Base-by-base conservation (phyloP, 768 basidiomycete species). In the Trametes gibbosa region DNA sequence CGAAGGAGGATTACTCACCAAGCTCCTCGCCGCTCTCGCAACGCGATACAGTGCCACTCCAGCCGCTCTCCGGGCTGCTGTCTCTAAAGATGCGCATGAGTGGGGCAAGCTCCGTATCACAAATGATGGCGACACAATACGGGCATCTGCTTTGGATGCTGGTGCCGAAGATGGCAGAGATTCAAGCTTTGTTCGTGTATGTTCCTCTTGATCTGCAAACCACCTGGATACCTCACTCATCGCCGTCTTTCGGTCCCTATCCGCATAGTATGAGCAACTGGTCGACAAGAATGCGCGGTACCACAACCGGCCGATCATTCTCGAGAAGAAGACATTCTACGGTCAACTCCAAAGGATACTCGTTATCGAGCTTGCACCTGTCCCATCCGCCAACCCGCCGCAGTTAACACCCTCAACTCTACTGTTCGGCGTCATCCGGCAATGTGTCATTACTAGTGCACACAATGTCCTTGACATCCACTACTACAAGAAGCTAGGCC, bases 321-420 rank as follows among this genome's bases (percentile, higher is more conserved):
- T 74, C 63, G 48, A 75, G 45, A 25, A 46, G 45, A 25, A 46
- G 45, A 46, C 45, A 10, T 46, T 46, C 45, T 46, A 72, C 0
- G 77, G 78, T 0, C 78, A 81, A 45, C 69, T 66, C 25, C 75
- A 69, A 59, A 69, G 70, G 1, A 71, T 79, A 39, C 81, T 77
- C 75, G 69, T 72, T 7, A 58, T 70, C 12, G 76, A 72, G 50
- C 46, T 80, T 14, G 76, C 65, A 1, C 79, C 77, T 1, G 62
- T 74, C 5, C 64, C 81, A 3, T 72, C 81, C 9, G 56, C 56
- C 4, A 39, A 66, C 12, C 63, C 66, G 0, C 80, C 79, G 60
- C 37, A 10, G 10, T 5, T 29, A 14, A 2, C 5, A 3, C 4
- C 4, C 40, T 2, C 2, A 0, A 47, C 43, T 2, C 41, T 70